Evolutionary conservation across 2,329 filamentous ascomycete species (phyloP), one percentile per base, ranked within the genome.

Genomic region (Neonectria punicea): DNA sequence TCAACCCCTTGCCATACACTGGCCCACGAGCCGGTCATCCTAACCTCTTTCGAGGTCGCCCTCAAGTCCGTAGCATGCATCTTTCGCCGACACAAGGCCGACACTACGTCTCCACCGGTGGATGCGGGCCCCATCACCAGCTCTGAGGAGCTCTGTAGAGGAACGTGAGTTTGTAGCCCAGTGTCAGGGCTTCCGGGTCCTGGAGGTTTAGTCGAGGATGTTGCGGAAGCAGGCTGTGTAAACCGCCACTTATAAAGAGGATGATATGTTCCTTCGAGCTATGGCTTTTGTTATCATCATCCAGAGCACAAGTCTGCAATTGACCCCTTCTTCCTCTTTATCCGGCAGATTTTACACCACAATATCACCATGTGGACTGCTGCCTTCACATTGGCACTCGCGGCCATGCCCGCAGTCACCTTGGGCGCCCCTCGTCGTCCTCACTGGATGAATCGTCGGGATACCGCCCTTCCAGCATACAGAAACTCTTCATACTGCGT

Each of bases 401-500:
- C 39, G 57, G 49, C 57, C 28, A 60, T 60, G 57, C 49, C 49
- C 28, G 39, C 57, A 39, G 57, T 36, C 30, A 53, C 57, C 6
- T 13, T 60, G 25, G 57, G 49, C 22, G 57, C 57, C 50, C 32
- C 22, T 32, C 57, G 49, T 39, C 57, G 49, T 14, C 57, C 57
- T 39, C 57, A 60, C 30, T 60, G 57, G 57, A 44, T 53, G 49
- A 53, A 47, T 22, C 47, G 57, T 18, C 57, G 57, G 8, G 57
- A 60, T 22, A 20, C 16, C 13, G 44, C 58, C 16, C 58, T 61
- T 10, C 53, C 58, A 10, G 13, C 51, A 25, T 75, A 74, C 54
- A 65, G 58, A n/a, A 69, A 82, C 74, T 72, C 79, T 1, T 78
- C 77, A 0, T 74, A 80, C 14, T 78, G 80, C 46, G 76, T 84